Evolutionary conservation across 805 yeast species (phyloP), one percentile per base, ranked within the genome.

Genomic region (Myxozyma sirexii): DNA sequence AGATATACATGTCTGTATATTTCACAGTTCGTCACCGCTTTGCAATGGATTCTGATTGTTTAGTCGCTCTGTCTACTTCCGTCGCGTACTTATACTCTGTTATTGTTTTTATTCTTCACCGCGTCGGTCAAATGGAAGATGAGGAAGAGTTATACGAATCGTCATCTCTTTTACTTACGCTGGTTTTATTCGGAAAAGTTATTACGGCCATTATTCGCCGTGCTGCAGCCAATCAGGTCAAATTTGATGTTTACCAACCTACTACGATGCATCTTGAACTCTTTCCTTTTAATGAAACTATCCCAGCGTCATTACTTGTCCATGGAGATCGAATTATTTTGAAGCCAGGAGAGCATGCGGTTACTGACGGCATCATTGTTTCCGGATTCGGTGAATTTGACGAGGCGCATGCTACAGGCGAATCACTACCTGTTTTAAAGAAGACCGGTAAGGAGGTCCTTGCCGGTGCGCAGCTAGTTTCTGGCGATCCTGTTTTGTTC

Each of bases 401-500:
- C 70, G 98, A 93, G 76, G 82, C 90, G 27, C 85, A 96, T 3
- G 78, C 93, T 26, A 93, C 97, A 1, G 98, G 98, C 66, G 98
- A 93, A 75, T 65, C 75, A 0, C 70, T 75, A 15, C 88, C 91
- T 1, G 84, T 85, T 10, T 74, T 73, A n/a, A 87, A 82, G 65
- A 56, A 59, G 0, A 73, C 74, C 0, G 91, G 91, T 0, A 88
- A 84, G 60, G 87, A 84, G 60, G 77, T 87, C 2, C 86, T 81
- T 71, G 84, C 90, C 0, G 94, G 93, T 0, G 85, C 93, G 0
- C 78, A 85, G 5, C 86, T 87, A 67, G 75, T 76, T 15, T 75
- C 79, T n/a, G n/a, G 24, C 21, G 75, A 73, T 12, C 21, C 86
- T 0, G 75, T 86, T 2, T 68, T 80, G 31, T 87, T 84, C 4